A percentile compares a stretch with the other conserved stretches of the same genome.
phyloP scores from a whole-genome alignment of 768 basidiomycete species.

The Cytidiella melzeri region DNA sequence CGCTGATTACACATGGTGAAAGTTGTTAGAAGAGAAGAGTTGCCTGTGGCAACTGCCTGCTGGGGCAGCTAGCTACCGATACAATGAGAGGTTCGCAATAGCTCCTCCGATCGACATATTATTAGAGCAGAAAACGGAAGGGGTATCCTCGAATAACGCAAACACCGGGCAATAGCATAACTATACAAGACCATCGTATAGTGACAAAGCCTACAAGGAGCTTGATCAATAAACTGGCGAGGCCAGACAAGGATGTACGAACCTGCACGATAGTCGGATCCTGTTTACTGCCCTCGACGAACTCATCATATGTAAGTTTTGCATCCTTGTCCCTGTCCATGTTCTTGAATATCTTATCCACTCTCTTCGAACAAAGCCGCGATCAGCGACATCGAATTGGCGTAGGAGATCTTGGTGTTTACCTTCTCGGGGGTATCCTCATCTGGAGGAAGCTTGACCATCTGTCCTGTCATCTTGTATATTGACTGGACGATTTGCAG shows the following conservation, averaged over 20 bases:
- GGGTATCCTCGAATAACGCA: conserved; percentile 1
- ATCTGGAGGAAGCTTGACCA: conserved; percentile 97
- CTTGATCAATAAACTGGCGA: no score
- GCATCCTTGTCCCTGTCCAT: conserved; percentile 98
- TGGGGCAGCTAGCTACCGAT: no score
- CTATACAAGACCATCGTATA: conserved; percentile 93
- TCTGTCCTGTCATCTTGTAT: conserved; percentile 99
- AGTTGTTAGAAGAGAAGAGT: no score
- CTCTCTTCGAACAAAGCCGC: conserved; percentile 58
- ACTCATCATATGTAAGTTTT: conserved; percentile 91
- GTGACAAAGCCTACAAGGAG: conserved; percentile 68
- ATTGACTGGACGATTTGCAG: conserved; percentile 95
- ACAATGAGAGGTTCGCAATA: background rate
- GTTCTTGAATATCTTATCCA: conserved; percentile 96
- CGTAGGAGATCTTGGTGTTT: conserved; percentile 3
- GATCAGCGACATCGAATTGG: background rate
- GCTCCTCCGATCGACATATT: no score
- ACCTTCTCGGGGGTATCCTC: conserved; percentile 99
- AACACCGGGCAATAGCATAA: background rate
- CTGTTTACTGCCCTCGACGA: conserved; percentile 97
- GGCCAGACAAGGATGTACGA: no score
- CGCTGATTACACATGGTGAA: background rate
- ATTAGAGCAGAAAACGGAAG: background rate
- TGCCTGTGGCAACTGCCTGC: no score
- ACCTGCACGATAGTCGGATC: conserved; percentile 99